Base-by-base conservation (phyloP, 2,329 filamentous ascomycete species). In the Paramyrothecium sp. region DNA sequence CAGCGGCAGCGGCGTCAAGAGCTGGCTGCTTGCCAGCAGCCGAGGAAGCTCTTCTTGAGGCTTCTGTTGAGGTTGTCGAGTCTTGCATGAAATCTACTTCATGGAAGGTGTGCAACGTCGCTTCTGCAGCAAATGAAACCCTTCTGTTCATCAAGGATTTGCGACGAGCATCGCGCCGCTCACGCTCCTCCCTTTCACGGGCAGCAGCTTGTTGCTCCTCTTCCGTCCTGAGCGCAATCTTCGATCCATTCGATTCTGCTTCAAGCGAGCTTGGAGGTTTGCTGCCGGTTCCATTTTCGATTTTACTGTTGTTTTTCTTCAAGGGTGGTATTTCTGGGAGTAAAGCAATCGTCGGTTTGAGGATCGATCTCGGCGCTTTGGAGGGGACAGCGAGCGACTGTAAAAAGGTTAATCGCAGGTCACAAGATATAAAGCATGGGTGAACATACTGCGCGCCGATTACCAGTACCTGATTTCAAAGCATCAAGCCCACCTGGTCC, bases 41-140 rank as follows among this genome's bases (percentile, higher is more conserved):
- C 16, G 83, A 85, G 3, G 92, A 95, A 54, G 88, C 86, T 60
- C 90, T 84, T 64, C 91, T 81, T 13, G 90, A 91, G 12, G 88
- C 87, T 61, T 94, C 90, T 1, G 88, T 89, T 0, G 90, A 89
- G 8, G 89, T 90, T 1, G 92, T 96, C 20, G 91, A 91, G 70
- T 97, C 93, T 68, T 93, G 92, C 70, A 87, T 83, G 61, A 93
- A 90, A 68, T 98, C 94, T 49, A 97, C 86, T 56, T 95, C 93
- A 69, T 98, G 93, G 82, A 96, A 98, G 0, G 95, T 99, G 71
- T 99, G 95, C 38, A 99, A 81, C 3, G 95, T 99, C 13, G 95
- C 95, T 75, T 99, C 95, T 1, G 95, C 95, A 4, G 95, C 95
- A 73, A 99, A 99, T 0, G 94, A 98, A 34, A 99, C 95, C 69